Percentiles rank a stretch among this genome's conserved stretches.
These are phyloP conservation scores for Cicer yamashitae DNA, from an alignment of 306 rosid genomes.

Conservation along the genomic window DNA sequence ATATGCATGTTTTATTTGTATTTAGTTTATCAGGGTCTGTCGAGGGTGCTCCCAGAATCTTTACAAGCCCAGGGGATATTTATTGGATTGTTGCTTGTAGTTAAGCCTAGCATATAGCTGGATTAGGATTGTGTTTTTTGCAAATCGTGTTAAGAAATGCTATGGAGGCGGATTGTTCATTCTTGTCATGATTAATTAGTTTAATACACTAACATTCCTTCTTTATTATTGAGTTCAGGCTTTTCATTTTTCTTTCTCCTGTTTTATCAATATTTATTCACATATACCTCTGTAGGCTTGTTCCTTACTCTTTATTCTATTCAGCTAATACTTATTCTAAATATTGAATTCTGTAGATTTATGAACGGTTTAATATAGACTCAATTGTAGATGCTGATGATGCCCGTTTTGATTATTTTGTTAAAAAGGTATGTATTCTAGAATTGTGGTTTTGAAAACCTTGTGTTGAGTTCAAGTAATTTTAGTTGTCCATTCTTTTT, in stretches of 20 bases:
- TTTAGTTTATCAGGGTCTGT: constrained; percentile 4
- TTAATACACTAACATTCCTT: constrained; percentile 9
- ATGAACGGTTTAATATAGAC: constrained; percentile 69
- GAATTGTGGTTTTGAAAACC: constrained; percentile 13
- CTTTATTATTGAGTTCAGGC: not conserved
- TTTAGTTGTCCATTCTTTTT: constrained; percentile 20
- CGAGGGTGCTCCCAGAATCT: not conserved
- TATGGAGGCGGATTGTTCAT: not conserved
- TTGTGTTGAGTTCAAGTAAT: constrained; percentile 20
- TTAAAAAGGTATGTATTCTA: constrained; percentile 64
- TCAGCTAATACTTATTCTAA: constrained; percentile 36
- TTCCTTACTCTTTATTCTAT: constrained; percentile 2
- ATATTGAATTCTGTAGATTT: constrained; percentile 61
- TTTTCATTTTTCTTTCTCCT: constrained; percentile 31
- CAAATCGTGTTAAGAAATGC: not conserved
- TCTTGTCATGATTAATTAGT: constrained; percentile 38
- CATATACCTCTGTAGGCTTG: constrained; percentile 18
- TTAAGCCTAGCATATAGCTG: constrained; percentile 1
- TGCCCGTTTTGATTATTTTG: constrained; percentile 87
- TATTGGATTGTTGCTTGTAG: not conserved
- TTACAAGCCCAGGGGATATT: not conserved
- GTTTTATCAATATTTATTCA: constrained; percentile 28
- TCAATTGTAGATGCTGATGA: constrained; percentile 72
- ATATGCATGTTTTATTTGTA: constrained; percentile 11
- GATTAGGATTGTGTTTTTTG: not conserved